Base-by-base conservation (phyloP, 345 rosid genomes). In the Theobroma cacao region DNA sequence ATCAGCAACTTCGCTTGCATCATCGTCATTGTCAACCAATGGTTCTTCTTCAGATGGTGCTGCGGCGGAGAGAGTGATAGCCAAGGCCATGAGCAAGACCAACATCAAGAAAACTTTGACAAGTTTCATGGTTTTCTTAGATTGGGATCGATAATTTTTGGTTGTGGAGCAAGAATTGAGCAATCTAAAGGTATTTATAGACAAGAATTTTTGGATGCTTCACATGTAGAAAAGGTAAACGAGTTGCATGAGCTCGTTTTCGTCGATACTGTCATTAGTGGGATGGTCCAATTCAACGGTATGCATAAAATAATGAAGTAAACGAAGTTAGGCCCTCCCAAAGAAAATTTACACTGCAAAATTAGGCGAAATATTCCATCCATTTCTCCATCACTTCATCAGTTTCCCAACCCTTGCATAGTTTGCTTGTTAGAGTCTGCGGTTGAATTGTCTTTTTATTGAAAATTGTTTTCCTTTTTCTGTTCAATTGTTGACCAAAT, bases 1-100 rank as follows among this genome's bases (percentile, higher is more conserved):
- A 17, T 17, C 22, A 6, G 45, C 45, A 41, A 6, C 45, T 1
- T n/a, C n/a, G n/a, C n/a, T n/a, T n/a, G n/a, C n/a, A n/a, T 66
- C 2, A n/a, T 24, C 34, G 7, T 13, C 72, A 48, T 31, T 47
- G 58, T 47, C 24, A 20, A 9, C 24, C 0, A 28, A 47, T 7
- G 58, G 1, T 4, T 18, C 69, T 28, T 75, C 56, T 7, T 41
- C 3, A 24, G 55, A 40, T 60, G 77, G 58, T 26, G 69, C 28
- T 26, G 69, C 28, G 17, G 78, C 68, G 55, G 78, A 75, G 56
- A 75, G 55, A 18, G 64, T 60, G 28, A 26, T 60, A 15, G 36
- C 64, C 31, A 22, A 60, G 31, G 64, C 34, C 64, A 60, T 60
- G 31, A 60, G 3, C 56, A 52, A 52, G 56, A 20, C 56, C 18